These are phyloP conservation scores for Coemansia sp. DNA, from an alignment of 192 early-diverging fungal genomes.

Conservation along the genomic window DNA sequence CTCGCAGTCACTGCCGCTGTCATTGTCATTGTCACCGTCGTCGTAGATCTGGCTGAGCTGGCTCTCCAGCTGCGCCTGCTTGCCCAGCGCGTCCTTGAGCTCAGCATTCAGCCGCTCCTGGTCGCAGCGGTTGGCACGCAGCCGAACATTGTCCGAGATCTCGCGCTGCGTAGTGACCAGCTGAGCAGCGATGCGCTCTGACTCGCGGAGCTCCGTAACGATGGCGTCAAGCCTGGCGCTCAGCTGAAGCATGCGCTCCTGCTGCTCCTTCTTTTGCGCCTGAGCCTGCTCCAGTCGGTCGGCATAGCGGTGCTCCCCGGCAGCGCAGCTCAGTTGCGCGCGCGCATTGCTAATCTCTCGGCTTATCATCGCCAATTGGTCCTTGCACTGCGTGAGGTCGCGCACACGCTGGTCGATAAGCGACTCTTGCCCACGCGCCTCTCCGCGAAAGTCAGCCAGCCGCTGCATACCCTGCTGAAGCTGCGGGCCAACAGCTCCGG, in stretches of 20 bases:
- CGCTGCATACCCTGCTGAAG: constrained; percentile 18
- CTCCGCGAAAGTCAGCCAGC: constrained; percentile 32
- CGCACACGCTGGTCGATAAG: constrained; percentile 31
- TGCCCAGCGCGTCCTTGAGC: constrained; percentile 23
- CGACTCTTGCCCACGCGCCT: constrained; percentile 20
- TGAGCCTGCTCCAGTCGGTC: constrained; percentile 32
- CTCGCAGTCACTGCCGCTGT: constrained; percentile 16
- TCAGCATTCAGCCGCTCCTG: constrained; percentile 48
- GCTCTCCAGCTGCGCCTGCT: constrained; percentile 29
- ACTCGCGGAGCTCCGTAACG: constrained; percentile 50
- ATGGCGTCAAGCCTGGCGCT: constrained; percentile 40
- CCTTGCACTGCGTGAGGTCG: constrained; percentile 26
- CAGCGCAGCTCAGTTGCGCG: constrained; percentile 16
- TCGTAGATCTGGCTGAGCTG: constrained; percentile 36
- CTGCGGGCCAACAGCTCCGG: constrained; percentile 25
- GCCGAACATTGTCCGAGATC: constrained; percentile 38
- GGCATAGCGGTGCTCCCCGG: constrained; percentile 18
- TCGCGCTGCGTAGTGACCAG: constrained; percentile 44
- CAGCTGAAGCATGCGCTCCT: constrained; percentile 35
- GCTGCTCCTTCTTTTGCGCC: constrained; percentile 36
- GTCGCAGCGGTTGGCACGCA: constrained; percentile 25
- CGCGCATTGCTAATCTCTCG: constrained; percentile 34
- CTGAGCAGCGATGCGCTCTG: constrained; percentile 43
- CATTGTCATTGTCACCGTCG: constrained; percentile 9
- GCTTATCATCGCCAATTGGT: constrained; percentile 35